These are phyloP conservation scores for Diddensiella santjacobensis DNA, from an alignment of 805 yeast genomes.

Conservation along the genomic window DNA sequence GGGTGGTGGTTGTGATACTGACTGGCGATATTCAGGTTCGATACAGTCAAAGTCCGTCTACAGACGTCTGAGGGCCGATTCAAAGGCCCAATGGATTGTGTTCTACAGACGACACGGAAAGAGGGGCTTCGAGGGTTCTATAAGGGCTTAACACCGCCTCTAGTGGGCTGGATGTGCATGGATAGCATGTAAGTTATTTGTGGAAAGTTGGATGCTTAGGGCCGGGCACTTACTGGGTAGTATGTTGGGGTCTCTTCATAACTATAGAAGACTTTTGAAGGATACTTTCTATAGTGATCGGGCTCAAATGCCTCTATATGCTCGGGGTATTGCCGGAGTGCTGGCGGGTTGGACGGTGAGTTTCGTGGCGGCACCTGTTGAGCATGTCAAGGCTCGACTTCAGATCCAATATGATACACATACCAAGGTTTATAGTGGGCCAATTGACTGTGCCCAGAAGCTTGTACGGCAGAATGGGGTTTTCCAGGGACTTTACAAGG, in stretches of 20 bases:
- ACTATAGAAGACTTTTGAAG: slow-evolving; percentile 65
- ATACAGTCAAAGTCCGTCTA: slow-evolving; percentile 80
- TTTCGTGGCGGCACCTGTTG: slow-evolving; percentile 94
- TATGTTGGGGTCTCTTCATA: slow-evolving; percentile 81
- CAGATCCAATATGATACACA: slow-evolving; percentile 87
- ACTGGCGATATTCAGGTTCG: slow-evolving; percentile 50
- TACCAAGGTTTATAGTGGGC: slow-evolving; percentile 66
- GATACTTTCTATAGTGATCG: slow-evolving; percentile 59
- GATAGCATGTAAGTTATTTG: slow-evolving; percentile 55
- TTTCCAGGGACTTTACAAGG: slow-evolving; percentile 66
- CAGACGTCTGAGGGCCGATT: slow-evolving; percentile 72
- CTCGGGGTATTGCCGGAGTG: slow-evolving; percentile 75
- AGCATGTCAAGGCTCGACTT: slow-evolving; percentile 79
- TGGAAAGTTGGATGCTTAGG: background rate
- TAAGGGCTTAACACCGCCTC: slow-evolving; percentile 89
- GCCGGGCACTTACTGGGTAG: slow-evolving; percentile 13
- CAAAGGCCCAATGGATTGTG: slow-evolving; percentile 80
- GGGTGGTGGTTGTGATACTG: background rate
- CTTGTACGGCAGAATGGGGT: slow-evolving; percentile 52
- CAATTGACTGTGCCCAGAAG: slow-evolving; percentile 58
- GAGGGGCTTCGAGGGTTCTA: slow-evolving; percentile 82
- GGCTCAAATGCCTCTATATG: slow-evolving; percentile 63
- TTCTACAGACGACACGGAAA: slow-evolving; percentile 59
- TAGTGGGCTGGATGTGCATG: slow-evolving; percentile 92
- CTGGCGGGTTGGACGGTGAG: slow-evolving; percentile 85